A percentile compares a stretch with the other conserved stretches of the same genome.
These are phyloP conservation scores for Colletotrichum lindemuthianum DNA, from an alignment of 2,329 filamentous ascomycete species.

Conservation along the genomic window DNA sequence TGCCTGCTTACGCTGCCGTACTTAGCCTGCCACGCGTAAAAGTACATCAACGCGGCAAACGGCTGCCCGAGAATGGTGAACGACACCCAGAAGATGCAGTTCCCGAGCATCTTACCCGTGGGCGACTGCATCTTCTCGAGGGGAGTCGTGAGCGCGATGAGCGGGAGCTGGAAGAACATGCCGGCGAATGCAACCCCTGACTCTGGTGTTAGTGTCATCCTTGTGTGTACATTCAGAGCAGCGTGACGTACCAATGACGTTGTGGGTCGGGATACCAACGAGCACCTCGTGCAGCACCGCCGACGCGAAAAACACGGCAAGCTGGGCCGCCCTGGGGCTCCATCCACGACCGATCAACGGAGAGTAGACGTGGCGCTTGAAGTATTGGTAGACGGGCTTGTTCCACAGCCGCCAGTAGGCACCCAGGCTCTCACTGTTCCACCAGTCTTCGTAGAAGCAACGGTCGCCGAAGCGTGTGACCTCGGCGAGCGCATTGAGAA, in stretches of 20 bases:
- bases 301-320: slow-evolving; percentile 87
- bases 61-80: slow-evolving; percentile 97
- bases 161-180: slow-evolving; percentile 92
- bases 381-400: slow-evolving; percentile 96
- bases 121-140: slow-evolving; percentile 82
- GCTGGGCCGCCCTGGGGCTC: slow-evolving; percentile 74
- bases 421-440: slow-evolving; percentile 89
- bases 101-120: slow-evolving; percentile 83
- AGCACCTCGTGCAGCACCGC: slow-evolving; percentile 91
- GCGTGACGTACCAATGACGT: slow-evolving; percentile 76
- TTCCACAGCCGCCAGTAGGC: slow-evolving; percentile 98
- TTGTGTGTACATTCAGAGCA: neutral
- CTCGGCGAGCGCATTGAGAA: slow-evolving; percentile 91
- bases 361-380: slow-evolving; percentile 92
- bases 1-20: slow-evolving; percentile 81
- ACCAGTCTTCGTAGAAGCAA: slow-evolving; percentile 97
- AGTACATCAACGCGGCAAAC: slow-evolving; percentile 90
- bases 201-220: neutral
- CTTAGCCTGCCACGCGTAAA: slow-evolving; percentile 98
- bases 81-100: slow-evolving; percentile 95
- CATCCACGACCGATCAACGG: slow-evolving; percentile 88
- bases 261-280: slow-evolving; percentile 94
- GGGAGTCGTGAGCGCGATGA: slow-evolving; percentile 83
- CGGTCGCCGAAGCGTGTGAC: slow-evolving; percentile 90
- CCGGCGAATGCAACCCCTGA: slow-evolving; percentile 89